Evolutionary conservation across 2,329 filamentous ascomycete species (phyloP).

Genomic region (Periconia macrospinosa): DNA sequence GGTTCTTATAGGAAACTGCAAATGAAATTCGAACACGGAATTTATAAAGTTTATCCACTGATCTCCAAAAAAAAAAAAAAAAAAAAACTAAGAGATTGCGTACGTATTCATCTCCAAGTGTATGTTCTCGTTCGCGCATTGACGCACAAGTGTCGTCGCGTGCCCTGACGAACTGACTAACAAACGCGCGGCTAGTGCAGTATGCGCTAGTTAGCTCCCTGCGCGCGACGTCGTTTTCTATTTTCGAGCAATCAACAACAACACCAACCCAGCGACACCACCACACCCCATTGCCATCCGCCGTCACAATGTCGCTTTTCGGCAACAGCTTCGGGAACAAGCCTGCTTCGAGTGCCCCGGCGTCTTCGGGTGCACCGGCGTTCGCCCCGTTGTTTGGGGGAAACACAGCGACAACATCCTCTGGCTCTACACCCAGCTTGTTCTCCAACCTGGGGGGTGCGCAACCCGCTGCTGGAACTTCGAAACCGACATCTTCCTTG

Average conservation of each 20-base stretch:
- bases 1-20: not conserved
- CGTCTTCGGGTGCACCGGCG: constrained; percentile 17
- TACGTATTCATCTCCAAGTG: not conserved
- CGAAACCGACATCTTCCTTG: not conserved
- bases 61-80: not conserved
- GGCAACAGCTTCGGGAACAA: constrained; percentile 29
- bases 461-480: not conserved
- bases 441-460: constrained; percentile 32
- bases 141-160: too few relatives aligned
- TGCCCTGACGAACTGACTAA: constrained; percentile 5
- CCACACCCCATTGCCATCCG: constrained; percentile 7
- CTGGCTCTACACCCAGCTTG: constrained; percentile 26
- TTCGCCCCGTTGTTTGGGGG: constrained; percentile 30
- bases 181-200: constrained; percentile 15
- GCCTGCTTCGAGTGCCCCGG: constrained; percentile 27
- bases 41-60: not conserved
- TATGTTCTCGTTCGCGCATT: not conserved
- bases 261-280: constrained; percentile 16
- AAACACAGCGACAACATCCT: constrained; percentile 17
- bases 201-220: constrained; percentile 14
- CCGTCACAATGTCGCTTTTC: constrained; percentile 36
- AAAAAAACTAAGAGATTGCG: too few relatives aligned
- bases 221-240: constrained; percentile 29
- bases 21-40: not conserved
- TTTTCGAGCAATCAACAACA: constrained; percentile 32